Conservation (phyloP, 2,329 filamentous ascomycete species). For the Botrytis sinoallii region DNA sequence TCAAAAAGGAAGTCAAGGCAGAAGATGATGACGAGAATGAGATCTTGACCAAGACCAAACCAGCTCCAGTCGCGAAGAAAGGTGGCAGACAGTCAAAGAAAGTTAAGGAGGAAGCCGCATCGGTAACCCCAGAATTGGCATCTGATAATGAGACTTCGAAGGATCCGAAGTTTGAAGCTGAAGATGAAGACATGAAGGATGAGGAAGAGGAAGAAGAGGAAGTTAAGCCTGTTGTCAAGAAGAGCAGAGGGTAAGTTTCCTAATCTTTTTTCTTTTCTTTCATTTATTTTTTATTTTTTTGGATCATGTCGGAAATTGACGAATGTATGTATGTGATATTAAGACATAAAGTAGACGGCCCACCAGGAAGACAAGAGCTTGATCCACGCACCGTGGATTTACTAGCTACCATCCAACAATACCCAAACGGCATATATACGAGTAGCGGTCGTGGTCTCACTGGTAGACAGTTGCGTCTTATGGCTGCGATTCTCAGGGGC, state of each 20-base stretch:
- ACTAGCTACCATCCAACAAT: not conserved
- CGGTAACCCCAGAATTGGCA: not conserved
- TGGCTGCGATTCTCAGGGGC: not conserved
- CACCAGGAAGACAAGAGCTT: not conserved
- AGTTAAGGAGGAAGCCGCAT: not conserved
- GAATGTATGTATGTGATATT: not conserved
- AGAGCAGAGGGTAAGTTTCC: not conserved
- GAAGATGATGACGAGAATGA: conserved; percentile 14
- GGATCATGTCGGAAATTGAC: not conserved
- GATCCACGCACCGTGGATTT: not conserved
- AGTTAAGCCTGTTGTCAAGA: not conserved
- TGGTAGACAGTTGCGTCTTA: not conserved
- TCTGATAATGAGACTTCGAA: not conserved
- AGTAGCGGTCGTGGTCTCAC: not conserved
- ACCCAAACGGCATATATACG: not conserved
- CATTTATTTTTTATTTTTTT: no score
- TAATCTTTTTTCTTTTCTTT: no score
- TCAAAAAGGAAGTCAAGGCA: conserved; percentile 7
- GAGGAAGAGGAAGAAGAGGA: conserved; percentile 2
- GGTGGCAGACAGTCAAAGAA: not conserved
- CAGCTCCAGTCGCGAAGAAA: not conserved
- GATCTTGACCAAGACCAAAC: conserved; percentile 9
- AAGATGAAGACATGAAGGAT: not conserved
- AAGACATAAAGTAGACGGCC: not conserved
- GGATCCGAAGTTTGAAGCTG: not conserved